Percentiles rank a stretch among this genome's conserved stretches.
Conservation (phyloP, 108 stramenopile genomes). For the Epithemia pelagica region DNA sequence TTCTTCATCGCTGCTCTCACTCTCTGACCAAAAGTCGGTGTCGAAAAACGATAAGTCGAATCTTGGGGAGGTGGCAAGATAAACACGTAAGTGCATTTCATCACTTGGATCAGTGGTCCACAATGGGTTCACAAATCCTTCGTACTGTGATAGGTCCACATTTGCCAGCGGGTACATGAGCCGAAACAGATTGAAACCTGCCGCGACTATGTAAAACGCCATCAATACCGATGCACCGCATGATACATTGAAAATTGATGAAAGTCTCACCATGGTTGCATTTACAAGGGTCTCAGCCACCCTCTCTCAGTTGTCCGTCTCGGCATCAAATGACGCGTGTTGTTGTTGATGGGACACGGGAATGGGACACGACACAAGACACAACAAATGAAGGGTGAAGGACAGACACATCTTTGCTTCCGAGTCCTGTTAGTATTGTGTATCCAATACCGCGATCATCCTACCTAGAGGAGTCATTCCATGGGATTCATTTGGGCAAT, state of each 20-base stretch:
- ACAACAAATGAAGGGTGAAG: no score
- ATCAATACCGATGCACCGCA: conserved; percentile 32
- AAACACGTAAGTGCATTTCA: conserved; percentile 55
- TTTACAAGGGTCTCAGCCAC: no score
- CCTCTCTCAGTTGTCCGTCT: no score
- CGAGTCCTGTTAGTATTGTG: no score
- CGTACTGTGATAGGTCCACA: conserved; percentile 25
- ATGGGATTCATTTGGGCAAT: no score
- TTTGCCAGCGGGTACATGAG: conserved; percentile 45
- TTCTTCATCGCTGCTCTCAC: conserved; percentile 5
- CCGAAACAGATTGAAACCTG: conserved; percentile 36
- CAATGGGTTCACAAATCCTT: conserved; percentile 26
- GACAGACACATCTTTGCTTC: no score
- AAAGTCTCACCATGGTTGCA: neutral
- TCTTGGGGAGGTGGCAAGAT: conserved; percentile 40
- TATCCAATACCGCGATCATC: no score
- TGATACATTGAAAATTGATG: neutral
- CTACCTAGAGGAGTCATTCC: no score
- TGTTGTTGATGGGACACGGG: no score
- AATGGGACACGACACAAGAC: no score
- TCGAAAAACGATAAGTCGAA: conserved; percentile 51
- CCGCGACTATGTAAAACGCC: conserved; percentile 36
- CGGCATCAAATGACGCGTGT: no score
- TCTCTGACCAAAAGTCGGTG: conserved; percentile 34
- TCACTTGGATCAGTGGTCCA: conserved; percentile 20